Conservation (phyloP, 257 asterid species). For the Verbascum thapsus region DNA sequence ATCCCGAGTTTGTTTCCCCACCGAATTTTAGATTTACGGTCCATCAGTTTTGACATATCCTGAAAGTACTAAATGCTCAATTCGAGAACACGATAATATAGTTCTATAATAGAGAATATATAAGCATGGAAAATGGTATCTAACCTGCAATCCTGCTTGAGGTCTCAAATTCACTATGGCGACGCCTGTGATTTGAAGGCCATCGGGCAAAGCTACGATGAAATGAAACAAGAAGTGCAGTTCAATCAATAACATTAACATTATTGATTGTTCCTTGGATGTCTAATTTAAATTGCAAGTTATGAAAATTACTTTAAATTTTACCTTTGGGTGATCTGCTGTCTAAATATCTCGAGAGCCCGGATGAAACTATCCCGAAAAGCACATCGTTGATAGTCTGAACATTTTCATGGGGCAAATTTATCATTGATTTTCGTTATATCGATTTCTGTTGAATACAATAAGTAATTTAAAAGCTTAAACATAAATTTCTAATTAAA, state of each 20-base stretch:
- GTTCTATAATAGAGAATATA: background rate
- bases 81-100: background rate
- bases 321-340: constrained; percentile 59
- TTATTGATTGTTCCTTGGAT: no score
- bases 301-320: background rate
- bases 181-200: constrained; percentile 63
- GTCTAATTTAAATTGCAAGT: no score
- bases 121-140: background rate
- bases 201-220: constrained; percentile 50
- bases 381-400: constrained; percentile 92
- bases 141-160: constrained; percentile 72
- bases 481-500: no score
- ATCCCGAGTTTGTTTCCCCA: constrained; percentile 88
- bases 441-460: no score
- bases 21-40: constrained; percentile 31
- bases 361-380: constrained; percentile 65
- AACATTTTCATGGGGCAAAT: no score
- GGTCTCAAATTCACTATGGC: constrained; percentile 80
- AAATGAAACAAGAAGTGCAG: background rate
- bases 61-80: constrained; percentile 15
- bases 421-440: no score
- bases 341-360: constrained; percentile 67
- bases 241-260: no score
- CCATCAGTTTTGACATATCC: constrained; percentile 58
- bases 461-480: no score